Evolutionary conservation across 2,329 filamentous ascomycete genomes (phyloP), one percentile per base, ranked within the genome.

Genomic region (Tolypocladium capitatum): DNA sequence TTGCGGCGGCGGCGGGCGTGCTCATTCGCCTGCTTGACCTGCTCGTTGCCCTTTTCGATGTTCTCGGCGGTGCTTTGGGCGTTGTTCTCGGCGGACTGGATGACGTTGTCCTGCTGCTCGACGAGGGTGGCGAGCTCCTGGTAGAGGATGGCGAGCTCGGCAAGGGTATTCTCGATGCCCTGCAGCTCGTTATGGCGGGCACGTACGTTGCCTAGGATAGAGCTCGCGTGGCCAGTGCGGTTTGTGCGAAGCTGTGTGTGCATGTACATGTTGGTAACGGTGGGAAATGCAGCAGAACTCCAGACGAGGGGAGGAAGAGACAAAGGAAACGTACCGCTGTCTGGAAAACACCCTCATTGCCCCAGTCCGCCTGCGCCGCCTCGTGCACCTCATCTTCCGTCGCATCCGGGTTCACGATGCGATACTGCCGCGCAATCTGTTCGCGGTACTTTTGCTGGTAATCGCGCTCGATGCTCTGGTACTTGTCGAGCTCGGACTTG

Each of bases 121-220:
- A 91, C 80, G 51, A 84, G 72, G 56, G 84, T 79, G 50, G 84
- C 83, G 52, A 92, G 78, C 58, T 90, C 81, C 54, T 81, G 72
- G 70, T 88, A 89, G 56, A 91, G 74, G 43, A 74, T 62, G 27
- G 79, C 74, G 38, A 91, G 75, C 63, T 91, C 83, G 33, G 71
- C 69, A 53, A 91, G 74, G 6, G 84, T 88, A 61, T 78, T 74
- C 66, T 91, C 85, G 56, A 92, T 91, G 64, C 79, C 80, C 68
- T 86, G 78, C 53, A 91, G 81, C 67, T 91, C 86, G 61, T 85
- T 86, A 72, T 91, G 86, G 48, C 86, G 84, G 34, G 84, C 85
- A 54, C 84, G 83, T 35, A 91, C 86, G 53, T 84, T 83, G 53
- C 84, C 84, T 45, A 91, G 79, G 8, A 88, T 80, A 16, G 81